These are phyloP conservation scores for Coemansia reversa DNA, from an alignment of 192 early-diverging fungal species.

Conservation along the genomic window DNA sequence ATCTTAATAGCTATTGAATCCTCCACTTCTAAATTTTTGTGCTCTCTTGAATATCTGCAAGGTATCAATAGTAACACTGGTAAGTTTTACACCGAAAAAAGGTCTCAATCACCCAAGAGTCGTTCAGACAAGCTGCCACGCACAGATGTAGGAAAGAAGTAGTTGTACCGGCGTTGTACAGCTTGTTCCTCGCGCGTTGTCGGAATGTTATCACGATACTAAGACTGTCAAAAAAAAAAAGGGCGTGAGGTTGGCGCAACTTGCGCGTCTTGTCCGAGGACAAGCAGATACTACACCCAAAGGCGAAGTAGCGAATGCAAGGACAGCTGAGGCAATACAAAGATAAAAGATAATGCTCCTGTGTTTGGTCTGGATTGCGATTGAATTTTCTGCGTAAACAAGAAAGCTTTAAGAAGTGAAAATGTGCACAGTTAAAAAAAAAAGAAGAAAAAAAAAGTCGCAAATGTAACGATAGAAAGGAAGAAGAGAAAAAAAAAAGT, in stretches of 20 bases:
- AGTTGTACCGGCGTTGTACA: background rate
- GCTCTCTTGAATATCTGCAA: background rate
- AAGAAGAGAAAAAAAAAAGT: background rate
- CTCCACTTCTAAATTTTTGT: background rate
- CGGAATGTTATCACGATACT: background rate
- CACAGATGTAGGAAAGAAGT: background rate
- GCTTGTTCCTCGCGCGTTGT: background rate
- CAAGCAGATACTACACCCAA: background rate
- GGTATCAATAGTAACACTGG: background rate
- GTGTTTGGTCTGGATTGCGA: background rate
- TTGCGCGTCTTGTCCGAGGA: background rate
- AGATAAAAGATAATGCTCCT: background rate
- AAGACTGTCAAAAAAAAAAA: background rate
- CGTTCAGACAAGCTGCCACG: background rate
- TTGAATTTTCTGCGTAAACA: background rate
- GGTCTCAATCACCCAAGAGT: background rate
- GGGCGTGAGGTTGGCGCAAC: background rate
- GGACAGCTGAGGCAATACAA: background rate
- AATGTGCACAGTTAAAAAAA: conserved; percentile 4
- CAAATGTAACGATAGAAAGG: conserved; percentile 4
- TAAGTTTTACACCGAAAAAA: background rate
- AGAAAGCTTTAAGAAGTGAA: background rate
- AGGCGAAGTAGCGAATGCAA: background rate
- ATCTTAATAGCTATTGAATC: background rate
- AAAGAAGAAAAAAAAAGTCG: background rate